Evolutionary conservation across 2,329 filamentous ascomycete species (phyloP), one percentile per base, ranked within the genome.

Genomic region (Penicillium sp.): DNA sequence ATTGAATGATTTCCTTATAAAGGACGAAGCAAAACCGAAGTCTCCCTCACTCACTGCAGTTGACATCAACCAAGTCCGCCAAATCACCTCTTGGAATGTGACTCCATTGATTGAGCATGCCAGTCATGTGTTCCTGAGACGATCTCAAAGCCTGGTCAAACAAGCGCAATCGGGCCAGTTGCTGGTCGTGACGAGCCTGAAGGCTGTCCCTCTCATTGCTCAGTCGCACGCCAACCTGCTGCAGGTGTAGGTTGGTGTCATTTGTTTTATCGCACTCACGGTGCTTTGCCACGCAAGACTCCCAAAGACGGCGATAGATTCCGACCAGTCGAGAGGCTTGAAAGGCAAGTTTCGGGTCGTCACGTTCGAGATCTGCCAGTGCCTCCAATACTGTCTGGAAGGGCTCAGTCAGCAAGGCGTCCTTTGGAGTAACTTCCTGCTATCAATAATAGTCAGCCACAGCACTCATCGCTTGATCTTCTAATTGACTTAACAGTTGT

Each of bases 361-460:
- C 52, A 7, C 43, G 52, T 37, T 54, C 52, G 19, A 54, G 14
- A 27, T 41, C 47, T 44, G 26, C 33, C 29, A 48, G 22, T 19
- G n/a, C 29, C 46, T 35, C 21, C 29, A 29, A 43, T 48, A 39
- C 27, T 9, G 16, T 39, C 35, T 44, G 33, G 37, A 51, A 31
- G 22, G 45, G n/a, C 39, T 48, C 39, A 16, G 19, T 45, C 19
- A 14, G 8, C 41, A 45, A 22, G 41, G 21, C 21, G 41, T 45
- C 19, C n/a, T 11, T 45, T 10, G 2, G 41, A 2, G 19, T 46
- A 6, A 56, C 47, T 55, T 62, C 50, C 3, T 63, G 63, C 10
- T 51, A 19, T 39, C 35, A 19, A 14, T 39, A 39, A 7, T 39
- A 39, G 35, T 39, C 35, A 39, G 35, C 35, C 16, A 39, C n/a